Evolutionary conservation across 345 rosid species (phyloP).

Genomic region (Kernera saxatilis): DNA sequence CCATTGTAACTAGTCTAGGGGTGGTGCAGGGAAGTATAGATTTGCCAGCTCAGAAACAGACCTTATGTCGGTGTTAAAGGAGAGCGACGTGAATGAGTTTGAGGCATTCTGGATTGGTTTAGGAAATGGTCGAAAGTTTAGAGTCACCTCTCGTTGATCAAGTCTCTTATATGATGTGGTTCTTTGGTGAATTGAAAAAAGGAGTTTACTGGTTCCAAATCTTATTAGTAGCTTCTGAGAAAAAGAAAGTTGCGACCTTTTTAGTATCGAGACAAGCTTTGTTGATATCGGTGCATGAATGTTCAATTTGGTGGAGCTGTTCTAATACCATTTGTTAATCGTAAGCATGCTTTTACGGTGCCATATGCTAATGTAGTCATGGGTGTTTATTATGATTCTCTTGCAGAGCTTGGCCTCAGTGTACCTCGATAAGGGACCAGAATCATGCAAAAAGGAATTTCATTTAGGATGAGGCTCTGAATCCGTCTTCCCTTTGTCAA

Average conservation of each 20-base stretch:
- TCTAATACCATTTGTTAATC: not conserved
- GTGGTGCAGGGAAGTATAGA: not conserved
- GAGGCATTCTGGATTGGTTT: not conserved
- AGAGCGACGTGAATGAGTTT: not conserved
- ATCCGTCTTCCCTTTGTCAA: not conserved
- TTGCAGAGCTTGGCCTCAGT: conserved; percentile 59
- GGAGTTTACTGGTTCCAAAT: not conserved
- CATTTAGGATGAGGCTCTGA: not conserved
- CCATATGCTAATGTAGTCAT: not conserved
- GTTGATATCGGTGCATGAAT: not conserved
- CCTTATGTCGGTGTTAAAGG: not conserved
- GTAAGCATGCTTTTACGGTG: not conserved
- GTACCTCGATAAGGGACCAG: conserved; percentile 48
- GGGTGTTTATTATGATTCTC: too few relatives aligned
- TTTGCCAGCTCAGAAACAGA: not conserved
- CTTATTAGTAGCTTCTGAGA: not conserved
- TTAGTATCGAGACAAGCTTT: not conserved
- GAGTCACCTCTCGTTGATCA: not conserved
- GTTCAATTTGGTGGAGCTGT: not conserved
- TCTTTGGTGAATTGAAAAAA: not conserved
- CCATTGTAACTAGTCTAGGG: too few relatives aligned
- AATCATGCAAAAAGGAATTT: not conserved
- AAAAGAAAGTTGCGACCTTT: not conserved
- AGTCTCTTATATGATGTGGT: not conserved
- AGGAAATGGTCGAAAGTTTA: not conserved